A percentile compares a stretch with the other conserved stretches of the same genome.
phyloP scores from a whole-genome alignment of 176 grass and related monocot genomes.

The Oryza nivara region DNA sequence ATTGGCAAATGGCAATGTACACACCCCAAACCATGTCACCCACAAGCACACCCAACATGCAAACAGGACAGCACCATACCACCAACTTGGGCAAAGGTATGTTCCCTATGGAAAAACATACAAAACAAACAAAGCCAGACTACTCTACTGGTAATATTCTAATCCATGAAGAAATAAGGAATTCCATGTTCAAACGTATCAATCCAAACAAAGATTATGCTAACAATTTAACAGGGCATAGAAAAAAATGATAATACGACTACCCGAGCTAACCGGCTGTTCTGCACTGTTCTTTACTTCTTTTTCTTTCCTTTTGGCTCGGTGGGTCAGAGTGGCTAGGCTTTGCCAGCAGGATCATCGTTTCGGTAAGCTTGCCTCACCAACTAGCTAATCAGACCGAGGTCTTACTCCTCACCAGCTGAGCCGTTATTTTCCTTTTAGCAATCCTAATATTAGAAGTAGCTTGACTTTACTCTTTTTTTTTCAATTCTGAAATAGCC shows the following conservation, averaged over 20 bases:
- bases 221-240: slow-evolving; percentile 18
- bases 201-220: slow-evolving; percentile 24
- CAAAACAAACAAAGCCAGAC: not conserved
- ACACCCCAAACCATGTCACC: not conserved
- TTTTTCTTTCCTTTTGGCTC: not conserved
- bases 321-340: too few relatives aligned
- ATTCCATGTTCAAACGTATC: slow-evolving; percentile 13
- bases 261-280: not conserved
- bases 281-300: not conserved
- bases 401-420: not conserved
- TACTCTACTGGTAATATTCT: not conserved
- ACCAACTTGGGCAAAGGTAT: not conserved
- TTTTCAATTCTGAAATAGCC: not conserved
- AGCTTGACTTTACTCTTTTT: not conserved
- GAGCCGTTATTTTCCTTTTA: not conserved
- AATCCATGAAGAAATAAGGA: not conserved
- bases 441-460: not conserved
- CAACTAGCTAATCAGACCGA: not conserved
- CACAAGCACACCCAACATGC: too few relatives aligned
- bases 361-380: not conserved
- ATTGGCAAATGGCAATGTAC: slow-evolving; percentile 6
- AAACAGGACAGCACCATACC: not conserved
- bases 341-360: too few relatives aligned
- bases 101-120: not conserved
- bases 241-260: not conserved